Base-by-base conservation (phyloP, 768 basidiomycete genomes). In the Amanita molliuscula region DNA sequence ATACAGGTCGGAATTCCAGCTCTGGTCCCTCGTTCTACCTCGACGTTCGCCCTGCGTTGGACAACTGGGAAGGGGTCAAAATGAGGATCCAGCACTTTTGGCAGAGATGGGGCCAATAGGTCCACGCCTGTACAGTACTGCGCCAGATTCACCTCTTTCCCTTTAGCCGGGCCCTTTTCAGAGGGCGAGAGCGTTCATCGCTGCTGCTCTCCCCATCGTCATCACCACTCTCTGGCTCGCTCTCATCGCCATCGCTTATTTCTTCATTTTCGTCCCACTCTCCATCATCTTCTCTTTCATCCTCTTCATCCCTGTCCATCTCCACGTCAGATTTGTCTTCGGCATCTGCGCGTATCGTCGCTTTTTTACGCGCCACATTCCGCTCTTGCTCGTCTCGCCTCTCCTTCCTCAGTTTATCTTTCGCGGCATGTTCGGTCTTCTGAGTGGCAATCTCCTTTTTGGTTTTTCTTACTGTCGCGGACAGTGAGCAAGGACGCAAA, bases 11-110 rank as follows among this genome's bases (percentile, higher is more conserved):
- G 29, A 69, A 64, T 40, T 59, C 69, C 21, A 69, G 65, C 10
- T 58, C 77, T 9, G 59, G 71, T 1, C 64, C 71, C 11, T 89
- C 92, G 0, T 98, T 99, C 67, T 95, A 83, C 66, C 77, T 99
- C 21, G 96, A 99, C 58, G 92, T 88, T 15, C 77, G 96, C 37
- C 96, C 96, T 1, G 95, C 96, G 6, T 63, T 98, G 43, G 95
- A 98, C 61, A 88, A 73, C 56, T 95, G 88, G 90, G 94, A 95
- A 60, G 89, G 88, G n/a, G 73, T 89, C 9, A 81, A 82, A 60
- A 87, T 96, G 84, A 80, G 93, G 56, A 61, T 77, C 18, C 72
- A 76, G 55, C 71, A 72, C 47, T 75, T 82, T 49, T 84, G 77
- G 66, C 55, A 54, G 20, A 61, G 57, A 41, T 61, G 62, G 60